Evolutionary conservation across 2,329 filamentous ascomycete species (phyloP).

Genomic region (Septoria linicola): DNA sequence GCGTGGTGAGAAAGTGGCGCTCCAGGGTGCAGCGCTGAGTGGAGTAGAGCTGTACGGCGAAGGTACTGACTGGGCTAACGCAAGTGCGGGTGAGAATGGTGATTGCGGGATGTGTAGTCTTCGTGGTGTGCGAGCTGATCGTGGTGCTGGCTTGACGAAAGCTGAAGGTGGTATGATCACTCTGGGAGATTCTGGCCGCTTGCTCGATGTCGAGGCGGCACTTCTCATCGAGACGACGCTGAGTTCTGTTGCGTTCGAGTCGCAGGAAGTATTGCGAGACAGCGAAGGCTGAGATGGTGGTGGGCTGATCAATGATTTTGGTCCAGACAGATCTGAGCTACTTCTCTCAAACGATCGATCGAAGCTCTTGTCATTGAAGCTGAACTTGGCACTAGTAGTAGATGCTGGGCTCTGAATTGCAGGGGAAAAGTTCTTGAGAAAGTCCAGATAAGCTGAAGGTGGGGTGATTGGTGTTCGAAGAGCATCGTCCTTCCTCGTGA

Average conservation of each 20-base stretch:
- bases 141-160: conserved; percentile 55
- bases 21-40: conserved; percentile 39
- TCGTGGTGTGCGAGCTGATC: conserved; percentile 59
- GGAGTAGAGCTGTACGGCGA: conserved; percentile 67
- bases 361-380: conserved; percentile 45
- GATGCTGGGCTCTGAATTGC: conserved; percentile 68
- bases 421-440: conserved; percentile 76
- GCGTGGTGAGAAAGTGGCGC: conserved; percentile 61
- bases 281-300: conserved; percentile 36
- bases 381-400: conserved; percentile 55
- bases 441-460: conserved; percentile 86
- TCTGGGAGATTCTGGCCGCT: conserved; percentile 40
- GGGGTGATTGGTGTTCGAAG: conserved; percentile 85
- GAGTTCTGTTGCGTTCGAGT: conserved; percentile 23
- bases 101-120: conserved; percentile 77
- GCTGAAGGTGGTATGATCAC: conserved; percentile 46
- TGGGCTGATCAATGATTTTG: conserved; percentile 36
- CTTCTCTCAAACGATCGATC: conserved; percentile 29
- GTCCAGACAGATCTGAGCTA: conserved; percentile 28
- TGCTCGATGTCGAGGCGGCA: conserved; percentile 16
- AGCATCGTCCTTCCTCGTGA: conserved; percentile 68
- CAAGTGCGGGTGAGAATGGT: conserved; percentile 59
- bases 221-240: conserved; percentile 25
- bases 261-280: conserved; percentile 40
- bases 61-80: conserved; percentile 43